phyloP scores from a whole-genome alignment of 75 land plant species.

The Pinus taeda region DNA sequence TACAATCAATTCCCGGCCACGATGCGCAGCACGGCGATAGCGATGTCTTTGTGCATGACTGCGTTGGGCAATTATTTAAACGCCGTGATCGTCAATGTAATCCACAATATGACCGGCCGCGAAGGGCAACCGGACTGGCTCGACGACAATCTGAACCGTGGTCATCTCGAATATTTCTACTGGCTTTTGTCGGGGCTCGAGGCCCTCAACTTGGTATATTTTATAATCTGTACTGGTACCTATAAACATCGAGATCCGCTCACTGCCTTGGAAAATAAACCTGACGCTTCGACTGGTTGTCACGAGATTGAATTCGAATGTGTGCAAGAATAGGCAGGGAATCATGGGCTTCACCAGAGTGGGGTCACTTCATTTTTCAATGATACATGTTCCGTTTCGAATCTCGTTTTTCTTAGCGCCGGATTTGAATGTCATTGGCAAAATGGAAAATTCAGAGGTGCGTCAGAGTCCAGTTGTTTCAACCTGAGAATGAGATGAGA shows the following conservation, averaged over 20 bases:
- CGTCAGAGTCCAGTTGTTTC: too few species aligned
- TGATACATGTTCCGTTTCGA: too few species aligned
- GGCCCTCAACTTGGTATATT: neutral
- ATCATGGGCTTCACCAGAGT: too few species aligned
- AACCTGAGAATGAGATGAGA: too few species aligned
- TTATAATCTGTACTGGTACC: neutral
- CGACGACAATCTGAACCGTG: slow-evolving; percentile 12
- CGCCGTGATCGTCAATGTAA: neutral
- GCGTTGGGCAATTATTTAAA: slow-evolving; percentile 15
- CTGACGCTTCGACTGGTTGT: too few species aligned
- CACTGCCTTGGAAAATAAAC: neutral
- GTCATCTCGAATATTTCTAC: neutral
- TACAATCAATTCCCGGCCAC: slow-evolving; percentile 15
- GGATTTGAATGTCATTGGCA: too few species aligned
- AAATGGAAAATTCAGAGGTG: too few species aligned
- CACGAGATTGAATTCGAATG: too few species aligned
- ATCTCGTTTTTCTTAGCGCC: too few species aligned
- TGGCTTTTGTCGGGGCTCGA: slow-evolving; percentile 9
- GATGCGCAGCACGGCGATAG: slow-evolving; percentile 21
- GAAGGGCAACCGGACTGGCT: slow-evolving; percentile 8
- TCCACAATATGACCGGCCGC: slow-evolving; percentile 1
- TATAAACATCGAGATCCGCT: neutral
- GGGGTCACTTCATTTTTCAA: too few species aligned
- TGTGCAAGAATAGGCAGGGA: too few species aligned
- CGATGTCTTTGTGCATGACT: slow-evolving; percentile 12